Percentiles rank a stretch among this genome's conserved stretches.
Conservation (phyloP, 345 rosid species). For the Lumnitzera racemosa region DNA sequence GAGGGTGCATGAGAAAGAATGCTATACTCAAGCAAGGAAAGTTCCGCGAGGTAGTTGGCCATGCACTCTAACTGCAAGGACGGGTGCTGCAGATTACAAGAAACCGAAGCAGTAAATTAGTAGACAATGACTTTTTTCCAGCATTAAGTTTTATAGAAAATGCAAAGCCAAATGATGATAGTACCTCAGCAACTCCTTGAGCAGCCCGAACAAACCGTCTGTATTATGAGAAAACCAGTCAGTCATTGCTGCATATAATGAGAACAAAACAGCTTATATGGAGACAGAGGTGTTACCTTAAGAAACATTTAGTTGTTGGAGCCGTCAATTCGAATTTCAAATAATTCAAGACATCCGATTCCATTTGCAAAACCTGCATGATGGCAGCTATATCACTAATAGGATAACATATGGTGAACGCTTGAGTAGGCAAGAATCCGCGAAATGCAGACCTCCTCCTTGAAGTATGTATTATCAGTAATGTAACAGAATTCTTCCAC, state of each 20-base stretch:
- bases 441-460: conserved; percentile 52
- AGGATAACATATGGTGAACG: conserved; percentile 4
- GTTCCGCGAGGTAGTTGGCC: conserved; percentile 69
- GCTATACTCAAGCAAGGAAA: conserved; percentile 69
- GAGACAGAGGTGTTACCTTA: conserved; percentile 40
- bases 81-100: conserved; percentile 32
- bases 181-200: conserved; percentile 74
- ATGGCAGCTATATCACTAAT: not conserved
- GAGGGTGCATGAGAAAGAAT: conserved; percentile 81
- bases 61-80: conserved; percentile 70
- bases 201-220: conserved; percentile 91
- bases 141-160: not conserved
- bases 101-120: not conserved
- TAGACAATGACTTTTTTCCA: not conserved
- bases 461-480: conserved; percentile 87
- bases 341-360: conserved; percentile 71
- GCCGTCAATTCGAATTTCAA: conserved; percentile 90
- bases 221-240: conserved; percentile 11
- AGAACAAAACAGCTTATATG: not conserved
- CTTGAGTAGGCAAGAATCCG: not conserved
- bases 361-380: conserved; percentile 82
- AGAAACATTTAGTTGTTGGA: conserved; percentile 79
- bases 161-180: not conserved
- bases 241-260: conserved; percentile 7
- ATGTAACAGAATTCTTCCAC: conserved; percentile 93